phyloP scores from a whole-genome alignment of 2,329 filamentous ascomycete genomes.

The Juglanconis oblonga region DNA sequence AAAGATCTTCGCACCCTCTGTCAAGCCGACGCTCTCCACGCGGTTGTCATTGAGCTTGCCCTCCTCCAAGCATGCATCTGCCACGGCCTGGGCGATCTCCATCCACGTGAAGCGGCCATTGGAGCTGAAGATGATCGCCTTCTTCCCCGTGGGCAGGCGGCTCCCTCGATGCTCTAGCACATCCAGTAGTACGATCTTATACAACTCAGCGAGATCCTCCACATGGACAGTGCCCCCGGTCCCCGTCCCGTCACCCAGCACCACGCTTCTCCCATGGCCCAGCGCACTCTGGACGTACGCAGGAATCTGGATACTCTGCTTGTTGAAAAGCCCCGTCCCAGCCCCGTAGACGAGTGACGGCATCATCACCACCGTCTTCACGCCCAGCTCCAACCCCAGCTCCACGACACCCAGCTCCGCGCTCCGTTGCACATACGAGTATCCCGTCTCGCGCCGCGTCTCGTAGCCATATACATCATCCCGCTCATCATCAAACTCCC shows the following conservation, averaged over 20 bases:
- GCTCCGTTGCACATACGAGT: constrained; percentile 41
- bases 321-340: constrained; percentile 41
- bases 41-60: not conserved
- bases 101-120: not conserved
- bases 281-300: not conserved
- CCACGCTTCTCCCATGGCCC: not conserved
- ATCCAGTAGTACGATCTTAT: not conserved
- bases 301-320: constrained; percentile 39
- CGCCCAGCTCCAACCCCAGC: constrained; percentile 33
- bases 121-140: constrained; percentile 48
- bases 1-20: not conserved
- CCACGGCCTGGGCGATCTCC: not conserved
- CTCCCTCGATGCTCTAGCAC: not conserved
- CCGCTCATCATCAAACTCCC: constrained; percentile 38
- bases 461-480: constrained; percentile 43
- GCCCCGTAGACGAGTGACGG: constrained; percentile 45
- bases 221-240: constrained; percentile 1
- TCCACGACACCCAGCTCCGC: constrained; percentile 42
- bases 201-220: constrained; percentile 8
- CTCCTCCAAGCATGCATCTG: not conserved
- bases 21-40: not conserved
- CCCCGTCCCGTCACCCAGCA: constrained; percentile 1
- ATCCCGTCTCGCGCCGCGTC: constrained; percentile 31
- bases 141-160: constrained; percentile 23
- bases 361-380: constrained; percentile 46